Evolutionary conservation across 2,329 filamentous ascomycete species (phyloP).

Genomic region (Aspergillus flavus): DNA sequence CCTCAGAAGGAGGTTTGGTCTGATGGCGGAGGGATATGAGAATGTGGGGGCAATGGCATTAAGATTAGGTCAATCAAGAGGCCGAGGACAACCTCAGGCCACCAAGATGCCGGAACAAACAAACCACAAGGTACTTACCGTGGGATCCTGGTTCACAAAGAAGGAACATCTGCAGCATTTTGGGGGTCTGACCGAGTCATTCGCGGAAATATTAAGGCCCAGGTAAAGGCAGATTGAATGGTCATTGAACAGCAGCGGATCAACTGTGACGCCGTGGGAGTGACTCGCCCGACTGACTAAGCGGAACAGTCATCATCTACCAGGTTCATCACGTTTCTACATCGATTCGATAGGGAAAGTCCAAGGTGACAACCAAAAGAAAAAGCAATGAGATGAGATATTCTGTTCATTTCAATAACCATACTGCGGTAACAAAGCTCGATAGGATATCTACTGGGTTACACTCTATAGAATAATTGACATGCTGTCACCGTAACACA

Average conservation of each 20-base stretch:
- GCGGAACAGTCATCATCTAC: constrained; percentile 7
- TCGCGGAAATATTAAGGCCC: constrained; percentile 10
- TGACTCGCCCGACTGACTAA: constrained; percentile 20
- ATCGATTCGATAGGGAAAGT: neutral
- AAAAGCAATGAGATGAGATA: neutral
- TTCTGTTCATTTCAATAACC: neutral
- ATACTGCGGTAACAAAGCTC: neutral
- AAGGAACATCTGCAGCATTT: constrained; percentile 29
- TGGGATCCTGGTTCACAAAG: constrained; percentile 21
- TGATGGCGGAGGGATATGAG: constrained; percentile 28
- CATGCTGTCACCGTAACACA: constrained; percentile 11
- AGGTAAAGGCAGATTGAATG: constrained; percentile 10
- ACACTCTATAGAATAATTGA: constrained; percentile 10
- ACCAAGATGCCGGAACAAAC: constrained; percentile 6
- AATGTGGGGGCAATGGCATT: constrained; percentile 33
- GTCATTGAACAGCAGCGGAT: constrained; percentile 19
- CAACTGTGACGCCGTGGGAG: constrained; percentile 24
- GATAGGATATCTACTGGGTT: constrained; percentile 8
- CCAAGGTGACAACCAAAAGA: neutral
- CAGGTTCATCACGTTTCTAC: neutral
- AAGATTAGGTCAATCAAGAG: constrained; percentile 15
- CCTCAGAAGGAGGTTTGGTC: constrained; percentile 33
- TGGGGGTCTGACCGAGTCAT: constrained; percentile 15
- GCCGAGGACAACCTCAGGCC: constrained; percentile 5
- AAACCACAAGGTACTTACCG: constrained; percentile 19